A percentile compares a stretch with the other conserved stretches of the same genome.
phyloP scores from a whole-genome alignment of 208 protist species.

The Trypanosoma mega region DNA sequence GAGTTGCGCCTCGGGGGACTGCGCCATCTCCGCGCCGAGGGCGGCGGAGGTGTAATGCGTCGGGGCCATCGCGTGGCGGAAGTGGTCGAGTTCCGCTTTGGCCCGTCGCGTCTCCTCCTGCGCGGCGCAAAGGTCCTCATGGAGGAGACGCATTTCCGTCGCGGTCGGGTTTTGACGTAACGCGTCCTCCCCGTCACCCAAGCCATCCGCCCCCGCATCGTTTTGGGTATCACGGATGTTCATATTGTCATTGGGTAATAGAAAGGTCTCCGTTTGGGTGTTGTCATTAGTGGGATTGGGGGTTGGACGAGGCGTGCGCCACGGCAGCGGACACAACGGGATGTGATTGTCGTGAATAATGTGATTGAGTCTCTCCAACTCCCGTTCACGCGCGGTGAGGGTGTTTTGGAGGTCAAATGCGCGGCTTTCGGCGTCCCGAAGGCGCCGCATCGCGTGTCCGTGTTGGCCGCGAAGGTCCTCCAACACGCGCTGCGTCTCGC shows the following conservation, averaged over 20 bases:
- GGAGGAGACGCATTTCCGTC: constrained; percentile 17
- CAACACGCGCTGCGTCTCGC: constrained; percentile 28
- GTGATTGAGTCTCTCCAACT: constrained; percentile 21
- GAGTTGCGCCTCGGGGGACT: constrained; percentile 10
- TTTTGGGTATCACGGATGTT: background rate
- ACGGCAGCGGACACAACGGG: background rate
- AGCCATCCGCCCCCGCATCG: background rate
- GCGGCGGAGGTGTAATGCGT: constrained; percentile 19
- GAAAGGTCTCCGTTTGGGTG: background rate
- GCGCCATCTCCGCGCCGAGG: constrained; percentile 2
- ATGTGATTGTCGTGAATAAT: constrained; percentile 1
- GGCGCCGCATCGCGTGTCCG: constrained; percentile 19
- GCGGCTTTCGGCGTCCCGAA: constrained; percentile 17
- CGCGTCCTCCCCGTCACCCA: background rate
- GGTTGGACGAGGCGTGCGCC: too few species aligned
- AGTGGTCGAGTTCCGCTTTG: constrained; percentile 20
- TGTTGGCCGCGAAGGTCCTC: constrained; percentile 33
- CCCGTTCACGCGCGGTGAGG: constrained; percentile 8
- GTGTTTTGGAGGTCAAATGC: constrained; percentile 8
- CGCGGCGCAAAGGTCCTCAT: constrained; percentile 17
- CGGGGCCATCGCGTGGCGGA: constrained; percentile 5
- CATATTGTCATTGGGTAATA: background rate
- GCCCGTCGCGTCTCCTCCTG: constrained; percentile 15
- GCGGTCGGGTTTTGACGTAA: constrained; percentile 22
- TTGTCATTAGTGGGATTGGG: background rate